These are phyloP conservation scores for Cyberlindnera euphorbiae DNA, from an alignment of 805 yeast species.

Conservation along the genomic window DNA sequence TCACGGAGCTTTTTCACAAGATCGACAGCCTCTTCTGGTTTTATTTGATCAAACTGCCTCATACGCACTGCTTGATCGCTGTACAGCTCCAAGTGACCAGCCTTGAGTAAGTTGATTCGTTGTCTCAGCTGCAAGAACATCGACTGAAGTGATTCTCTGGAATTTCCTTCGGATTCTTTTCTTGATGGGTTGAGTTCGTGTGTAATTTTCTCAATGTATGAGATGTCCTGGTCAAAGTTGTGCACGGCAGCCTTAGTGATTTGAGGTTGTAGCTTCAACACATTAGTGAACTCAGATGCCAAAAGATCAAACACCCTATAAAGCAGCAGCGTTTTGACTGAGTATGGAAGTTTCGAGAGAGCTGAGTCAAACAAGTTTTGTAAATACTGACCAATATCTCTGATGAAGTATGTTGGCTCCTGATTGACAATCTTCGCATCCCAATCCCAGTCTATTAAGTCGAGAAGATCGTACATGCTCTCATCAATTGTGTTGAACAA, in stretches of 20 bases:
- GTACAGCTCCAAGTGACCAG: slow-evolving; percentile 61
- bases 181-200: slow-evolving; percentile 30
- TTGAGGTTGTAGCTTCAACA: slow-evolving; percentile 50
- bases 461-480: slow-evolving; percentile 74
- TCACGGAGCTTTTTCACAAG: slow-evolving; percentile 49
- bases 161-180: slow-evolving; percentile 11
- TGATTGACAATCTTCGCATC: slow-evolving; percentile 41
- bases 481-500: slow-evolving; percentile 79
- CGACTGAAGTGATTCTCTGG: slow-evolving; percentile 53
- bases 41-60: slow-evolving; percentile 70
- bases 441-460: slow-evolving; percentile 87
- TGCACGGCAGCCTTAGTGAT: slow-evolving; percentile 54
- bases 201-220: slow-evolving; percentile 60
- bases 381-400: slow-evolving; percentile 80
- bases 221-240: slow-evolving; percentile 76
- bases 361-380: slow-evolving; percentile 84
- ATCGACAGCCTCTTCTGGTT: slow-evolving; percentile 62
- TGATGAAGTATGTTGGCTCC: slow-evolving; percentile 70
- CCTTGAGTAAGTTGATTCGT: slow-evolving; percentile 63
- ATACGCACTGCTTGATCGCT: slow-evolving; percentile 48
- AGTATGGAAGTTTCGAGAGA: slow-evolving; percentile 72
- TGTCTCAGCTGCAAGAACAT: slow-evolving; percentile 80
- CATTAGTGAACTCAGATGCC: slow-evolving; percentile 60
- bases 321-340: slow-evolving; percentile 73
- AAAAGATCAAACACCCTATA: slow-evolving; percentile 84